Evolutionary conservation across 1,284 basidiomycete species (phyloP).

Genomic region (Athelia psychrophila): DNA sequence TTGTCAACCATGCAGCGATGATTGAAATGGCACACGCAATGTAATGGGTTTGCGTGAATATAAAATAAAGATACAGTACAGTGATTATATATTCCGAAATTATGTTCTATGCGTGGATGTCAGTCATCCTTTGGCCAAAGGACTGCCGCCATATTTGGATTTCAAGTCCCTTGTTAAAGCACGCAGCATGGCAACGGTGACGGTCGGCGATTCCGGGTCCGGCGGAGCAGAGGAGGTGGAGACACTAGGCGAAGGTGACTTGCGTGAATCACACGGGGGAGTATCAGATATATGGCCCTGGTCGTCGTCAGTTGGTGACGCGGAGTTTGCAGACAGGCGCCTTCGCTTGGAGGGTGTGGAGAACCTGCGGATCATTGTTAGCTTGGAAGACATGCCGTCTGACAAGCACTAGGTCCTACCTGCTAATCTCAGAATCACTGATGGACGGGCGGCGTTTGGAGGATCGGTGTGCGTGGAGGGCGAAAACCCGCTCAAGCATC

Average conservation of each 20-base stretch:
- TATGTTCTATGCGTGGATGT: no score
- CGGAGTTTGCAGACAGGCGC: slow-evolving; percentile 33
- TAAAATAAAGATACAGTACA: no score
- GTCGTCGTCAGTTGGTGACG: slow-evolving; percentile 26
- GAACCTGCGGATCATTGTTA: not conserved
- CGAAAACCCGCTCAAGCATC: slow-evolving; percentile 2
- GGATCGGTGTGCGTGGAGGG: not conserved
- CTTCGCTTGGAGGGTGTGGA: slow-evolving; percentile 35
- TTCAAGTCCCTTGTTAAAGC: slow-evolving; percentile 61
- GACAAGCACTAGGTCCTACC: slow-evolving; percentile 14
- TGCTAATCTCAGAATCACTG: slow-evolving; percentile 11
- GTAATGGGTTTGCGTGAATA: no score
- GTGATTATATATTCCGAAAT: no score
- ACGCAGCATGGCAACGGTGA: slow-evolving; percentile 70
- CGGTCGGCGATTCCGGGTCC: slow-evolving; percentile 33
- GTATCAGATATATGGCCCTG: slow-evolving; percentile 21
- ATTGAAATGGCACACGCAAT: no score
- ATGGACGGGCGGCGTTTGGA: slow-evolving; percentile 25
- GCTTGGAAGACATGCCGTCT: not conserved
- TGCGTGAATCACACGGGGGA: slow-evolving; percentile 31
- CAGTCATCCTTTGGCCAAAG: slow-evolving; percentile 8
- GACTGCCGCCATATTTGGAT: slow-evolving; percentile 40
- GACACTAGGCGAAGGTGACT: slow-evolving; percentile 33
- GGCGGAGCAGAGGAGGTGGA: slow-evolving; percentile 26
- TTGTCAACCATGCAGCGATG: no score